Evolutionary conservation across 1,139 yeast species (phyloP), one percentile per base, ranked within the genome.

Genomic region (Taphrina populina): DNA sequence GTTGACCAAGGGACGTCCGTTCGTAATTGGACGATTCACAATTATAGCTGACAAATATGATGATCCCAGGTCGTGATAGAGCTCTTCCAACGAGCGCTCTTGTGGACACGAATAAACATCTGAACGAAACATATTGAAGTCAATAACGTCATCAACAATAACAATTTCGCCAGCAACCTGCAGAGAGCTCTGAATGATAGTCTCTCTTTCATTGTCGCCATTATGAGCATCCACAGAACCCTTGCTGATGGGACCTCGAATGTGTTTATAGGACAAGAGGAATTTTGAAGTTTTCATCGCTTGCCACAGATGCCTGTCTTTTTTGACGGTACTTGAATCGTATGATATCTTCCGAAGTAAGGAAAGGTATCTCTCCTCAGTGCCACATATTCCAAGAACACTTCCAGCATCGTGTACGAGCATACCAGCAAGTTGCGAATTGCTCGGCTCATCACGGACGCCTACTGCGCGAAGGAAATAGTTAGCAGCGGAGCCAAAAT

Each of bases 91-190:
- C 1, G 47, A 53, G 7, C 58, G 59, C 15, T 64, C 66, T 52
- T 70, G 73, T 1, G 76, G 76, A 2, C 73, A 73, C 2, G 70
- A 63, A 35, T 65, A 58, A n/a, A 72, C 55, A 11, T 64, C 61
- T 23, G 63, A 53, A 44, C 67, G 69, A 62, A 72, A 72, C 52
- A 67, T 62, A 57, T 70, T 69, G 64, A 65, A 71, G 10, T 65
- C 62, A 15, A 70, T 65, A n/a, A 73, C 69, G 52, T 72, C 72
- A 56, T 72, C 75, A 11, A 70, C 70, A 49, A 72, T 63, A n/a
- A 69, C 68, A 24, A 71, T 62, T 19, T 70, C 67, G 0, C 61
- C 39, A 0, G 71, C 69, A 8, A 24, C 13, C 11, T 41, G 45
- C 17, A 49, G 29, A 1, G 54, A 49, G 7, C 46, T 30, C 13